A percentile compares a stretch with the other conserved stretches of the same genome.
phyloP scores from a whole-genome alignment of 495 filamentous ascomycete species.

The Talaromyces wortmannii region DNA sequence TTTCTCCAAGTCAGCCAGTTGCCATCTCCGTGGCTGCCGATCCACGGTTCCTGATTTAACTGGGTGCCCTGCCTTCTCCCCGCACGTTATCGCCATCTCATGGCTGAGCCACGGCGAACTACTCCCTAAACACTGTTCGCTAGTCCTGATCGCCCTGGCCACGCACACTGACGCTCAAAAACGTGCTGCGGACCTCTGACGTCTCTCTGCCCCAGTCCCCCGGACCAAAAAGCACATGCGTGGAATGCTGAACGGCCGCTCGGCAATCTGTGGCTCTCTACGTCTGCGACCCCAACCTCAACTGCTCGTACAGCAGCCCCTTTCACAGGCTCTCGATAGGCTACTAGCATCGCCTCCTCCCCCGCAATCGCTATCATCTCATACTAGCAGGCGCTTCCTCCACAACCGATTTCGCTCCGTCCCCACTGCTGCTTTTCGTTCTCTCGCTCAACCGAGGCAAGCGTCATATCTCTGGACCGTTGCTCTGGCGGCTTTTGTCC shows the following conservation, averaged over 20 bases:
- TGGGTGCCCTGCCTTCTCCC: neutral
- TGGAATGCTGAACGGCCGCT: neutral
- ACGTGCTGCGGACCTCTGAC: neutral
- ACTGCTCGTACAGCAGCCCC: neutral
- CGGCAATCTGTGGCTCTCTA: neutral
- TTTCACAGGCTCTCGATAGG: neutral
- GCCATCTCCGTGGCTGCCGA: no score
- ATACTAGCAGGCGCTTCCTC: constrained; percentile 1
- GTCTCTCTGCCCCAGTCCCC: neutral
- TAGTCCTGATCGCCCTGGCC: neutral
- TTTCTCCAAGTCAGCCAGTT: no score
- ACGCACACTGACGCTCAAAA: neutral
- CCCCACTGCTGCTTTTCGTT: neutral
- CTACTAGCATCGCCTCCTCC: constrained; percentile 3
- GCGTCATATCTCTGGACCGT: constrained; percentile 30
- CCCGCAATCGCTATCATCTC: constrained; percentile 1
- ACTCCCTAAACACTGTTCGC: neutral
- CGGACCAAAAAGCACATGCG: constrained; percentile 3
- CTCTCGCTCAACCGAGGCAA: constrained; percentile 20
- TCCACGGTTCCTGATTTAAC: no score
- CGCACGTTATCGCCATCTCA: neutral
- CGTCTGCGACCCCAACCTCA: neutral
- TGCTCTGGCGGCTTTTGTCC: neutral
- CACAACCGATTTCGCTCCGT: neutral
- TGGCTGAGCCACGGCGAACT: neutral